Evolutionary conservation across 148 eudicot species (phyloP), one percentile per base, ranked within the genome.

Genomic region (Limonium bicolor): DNA sequence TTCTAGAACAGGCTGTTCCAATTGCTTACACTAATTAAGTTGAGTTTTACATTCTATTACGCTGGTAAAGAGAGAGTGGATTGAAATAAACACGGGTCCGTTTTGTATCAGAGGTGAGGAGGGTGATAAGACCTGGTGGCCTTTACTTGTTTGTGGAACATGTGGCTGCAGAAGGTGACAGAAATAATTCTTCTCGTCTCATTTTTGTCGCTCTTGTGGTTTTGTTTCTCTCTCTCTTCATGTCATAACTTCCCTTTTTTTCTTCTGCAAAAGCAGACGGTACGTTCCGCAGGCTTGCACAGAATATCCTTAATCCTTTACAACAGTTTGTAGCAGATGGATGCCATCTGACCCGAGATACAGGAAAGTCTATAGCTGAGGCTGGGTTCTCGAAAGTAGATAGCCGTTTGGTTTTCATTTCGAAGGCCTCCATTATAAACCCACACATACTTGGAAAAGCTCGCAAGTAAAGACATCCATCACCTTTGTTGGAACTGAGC

Each of bases 91-190:
- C 9, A 7, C 12, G 10, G 0, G 22, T 3, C 11, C 28, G 5
- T n/a, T 46, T 59, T 13, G 35, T 5, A 58, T 23, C 75, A 87
- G 96, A 87, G 70, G 66, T 82, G 33, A 78, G 40, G 64, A 73
- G 96, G 68, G 94, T 87, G 54, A 88, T 87, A 31, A 87, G 64
- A 67, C 88, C 94, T 3, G 94, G 88, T 14, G 96, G 96, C 2
- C 7, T 64, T 12, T 87, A 73, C 78, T 22, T 87, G 48, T 87
- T 82, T 64, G 65, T 87, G 45, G 96, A 87, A 62, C 96, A 87
- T 55, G 90, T 87, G 9, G 94, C 75, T 46, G 94, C 82, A 58
- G 37, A 82, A 58, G 90, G 96, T 41, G n/a, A n/a, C n/a, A n/a
- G n/a, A n/a, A n/a, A n/a, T n/a, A n/a, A n/a, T n/a, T n/a, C n/a